Percentiles rank a stretch among this genome's conserved stretches.
Conservation (phyloP, 257 asterid genomes). For the Jaltomata sinuosa region DNA sequence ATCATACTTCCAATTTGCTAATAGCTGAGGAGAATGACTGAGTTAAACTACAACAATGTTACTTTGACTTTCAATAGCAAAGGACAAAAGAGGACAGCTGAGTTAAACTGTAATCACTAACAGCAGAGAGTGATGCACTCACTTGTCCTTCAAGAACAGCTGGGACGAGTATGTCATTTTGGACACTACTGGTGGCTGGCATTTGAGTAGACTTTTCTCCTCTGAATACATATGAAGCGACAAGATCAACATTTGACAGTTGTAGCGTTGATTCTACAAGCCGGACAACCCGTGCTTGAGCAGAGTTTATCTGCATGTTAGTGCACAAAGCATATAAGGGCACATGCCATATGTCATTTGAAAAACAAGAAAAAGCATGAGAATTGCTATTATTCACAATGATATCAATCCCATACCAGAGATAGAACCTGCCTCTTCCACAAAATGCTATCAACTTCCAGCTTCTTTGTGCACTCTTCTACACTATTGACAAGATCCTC, state of each 20-base stretch:
- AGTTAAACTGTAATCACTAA: background rate
- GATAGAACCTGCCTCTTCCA: constrained; percentile 76
- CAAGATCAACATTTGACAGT: constrained; percentile 79
- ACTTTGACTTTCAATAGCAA: background rate
- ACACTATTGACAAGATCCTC: constrained; percentile 57
- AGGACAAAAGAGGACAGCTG: background rate
- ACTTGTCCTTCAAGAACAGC: constrained; percentile 75
- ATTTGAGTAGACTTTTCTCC: constrained; percentile 60
- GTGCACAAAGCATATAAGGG: background rate
- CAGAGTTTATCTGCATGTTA: constrained; percentile 56
- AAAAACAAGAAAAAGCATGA: background rate
- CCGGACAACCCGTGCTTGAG: constrained; percentile 63
- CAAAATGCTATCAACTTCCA: constrained; percentile 72
- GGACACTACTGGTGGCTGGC: constrained; percentile 61
- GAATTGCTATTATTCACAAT: background rate
- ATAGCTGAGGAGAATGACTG: background rate
- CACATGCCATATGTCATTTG: background rate
- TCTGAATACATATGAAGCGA: constrained; percentile 50
- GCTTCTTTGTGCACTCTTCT: constrained; percentile 44
- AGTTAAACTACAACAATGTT: background rate
- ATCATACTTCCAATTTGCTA: background rate
- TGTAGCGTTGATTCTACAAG: constrained; percentile 72
- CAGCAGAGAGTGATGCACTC: constrained; percentile 18
- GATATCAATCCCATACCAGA: constrained; percentile 38
- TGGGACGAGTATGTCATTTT: constrained; percentile 62